Conservation (phyloP, 78 protist species). For the Monocercomonoides exilis region DNA sequence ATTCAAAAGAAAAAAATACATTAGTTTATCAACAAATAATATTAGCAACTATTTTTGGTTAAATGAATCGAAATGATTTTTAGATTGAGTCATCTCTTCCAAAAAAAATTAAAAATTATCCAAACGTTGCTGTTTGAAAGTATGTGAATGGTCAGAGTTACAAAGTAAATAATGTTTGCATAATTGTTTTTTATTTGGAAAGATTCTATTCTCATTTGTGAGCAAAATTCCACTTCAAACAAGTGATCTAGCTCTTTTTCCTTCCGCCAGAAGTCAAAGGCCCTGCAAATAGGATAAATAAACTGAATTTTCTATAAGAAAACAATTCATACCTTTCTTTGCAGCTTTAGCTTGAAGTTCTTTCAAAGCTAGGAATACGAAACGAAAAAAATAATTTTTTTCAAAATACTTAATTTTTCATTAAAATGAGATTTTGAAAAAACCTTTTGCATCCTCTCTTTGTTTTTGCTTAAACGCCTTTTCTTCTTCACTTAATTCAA, state of each 20-base stretch:
- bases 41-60: not conserved
- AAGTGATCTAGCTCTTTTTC: no score
- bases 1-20: constrained; percentile 2
- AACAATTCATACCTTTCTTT: not conserved
- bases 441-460: not conserved
- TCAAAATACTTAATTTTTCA: no score
- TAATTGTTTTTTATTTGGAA: not conserved
- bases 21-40: not conserved
- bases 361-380: not conserved
- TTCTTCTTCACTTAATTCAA: not conserved
- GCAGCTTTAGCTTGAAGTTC: not conserved
- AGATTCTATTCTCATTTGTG: no score
- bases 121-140: not conserved
- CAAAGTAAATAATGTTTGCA: not conserved
- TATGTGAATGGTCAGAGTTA: not conserved
- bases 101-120: not conserved
- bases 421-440: no score
- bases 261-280: no score
- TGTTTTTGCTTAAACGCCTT: not conserved
- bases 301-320: no score
- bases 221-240: no score
- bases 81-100: not conserved
- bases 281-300: no score
- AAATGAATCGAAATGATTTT: not conserved
- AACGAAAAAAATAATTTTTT: no score